These are phyloP conservation scores for Rhodomyrtus tomentosa DNA, from an alignment of 345 rosid genomes.

Conservation along the genomic window DNA sequence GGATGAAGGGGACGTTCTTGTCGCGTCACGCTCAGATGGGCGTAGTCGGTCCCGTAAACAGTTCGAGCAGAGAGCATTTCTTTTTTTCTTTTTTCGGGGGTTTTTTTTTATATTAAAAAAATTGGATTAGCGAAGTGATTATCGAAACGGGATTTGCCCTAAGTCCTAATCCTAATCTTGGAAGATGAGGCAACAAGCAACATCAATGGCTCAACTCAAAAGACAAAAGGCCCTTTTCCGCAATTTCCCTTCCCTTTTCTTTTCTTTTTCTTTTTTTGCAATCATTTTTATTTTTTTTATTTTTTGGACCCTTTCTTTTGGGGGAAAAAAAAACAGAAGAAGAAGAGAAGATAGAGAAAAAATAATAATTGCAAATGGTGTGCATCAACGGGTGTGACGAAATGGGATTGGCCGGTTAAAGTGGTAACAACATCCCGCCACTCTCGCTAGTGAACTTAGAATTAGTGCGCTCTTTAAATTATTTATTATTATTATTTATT, in stretches of 20 bases:
- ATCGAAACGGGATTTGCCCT: not conserved
- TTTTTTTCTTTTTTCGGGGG: too few species aligned
- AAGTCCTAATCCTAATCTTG: not conserved
- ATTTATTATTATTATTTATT: not conserved
- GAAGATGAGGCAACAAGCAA: slow-evolving; percentile 5
- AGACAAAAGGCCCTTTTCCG: slow-evolving; percentile 4
- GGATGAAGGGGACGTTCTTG: not conserved
- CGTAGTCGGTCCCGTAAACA: not conserved
- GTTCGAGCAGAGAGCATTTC: not conserved
- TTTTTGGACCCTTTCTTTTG: not conserved
- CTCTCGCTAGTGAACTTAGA: slow-evolving; percentile 19
- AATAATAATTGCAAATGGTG: not conserved
- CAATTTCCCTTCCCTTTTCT: not conserved
- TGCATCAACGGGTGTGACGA: slow-evolving; percentile 27
- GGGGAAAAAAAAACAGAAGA: not conserved
- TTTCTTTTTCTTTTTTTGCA: not conserved
- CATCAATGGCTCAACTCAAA: slow-evolving; percentile 9
- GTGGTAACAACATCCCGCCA: slow-evolving; percentile 34
- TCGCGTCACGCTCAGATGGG: not conserved
- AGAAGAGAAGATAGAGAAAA: not conserved
- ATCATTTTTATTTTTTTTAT: not conserved
- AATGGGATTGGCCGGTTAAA: slow-evolving; percentile 14
- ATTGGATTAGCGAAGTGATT: not conserved
- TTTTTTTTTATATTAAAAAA: too few species aligned
- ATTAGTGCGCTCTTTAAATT: slow-evolving; percentile 8